A percentile compares a stretch with the other conserved stretches of the same genome.
These are phyloP conservation scores for Sporisorium scitamineum DNA, from an alignment of 1,284 basidiomycete genomes.

Conservation along the genomic window DNA sequence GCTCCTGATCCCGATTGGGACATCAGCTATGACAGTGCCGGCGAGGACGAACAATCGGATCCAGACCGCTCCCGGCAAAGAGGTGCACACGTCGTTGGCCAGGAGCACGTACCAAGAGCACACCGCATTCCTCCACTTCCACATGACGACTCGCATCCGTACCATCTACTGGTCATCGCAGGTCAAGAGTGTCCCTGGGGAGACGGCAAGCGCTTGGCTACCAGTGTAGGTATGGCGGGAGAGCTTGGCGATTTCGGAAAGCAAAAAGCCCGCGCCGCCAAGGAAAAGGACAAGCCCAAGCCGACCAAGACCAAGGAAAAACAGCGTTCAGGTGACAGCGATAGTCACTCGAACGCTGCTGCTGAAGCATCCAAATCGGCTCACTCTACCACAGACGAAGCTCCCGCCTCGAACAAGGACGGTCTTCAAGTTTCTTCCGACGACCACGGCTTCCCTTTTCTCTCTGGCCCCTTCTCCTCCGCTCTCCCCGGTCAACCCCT, in stretches of 20 bases:
- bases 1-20: conserved; percentile 64
- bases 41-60: conserved; percentile 19
- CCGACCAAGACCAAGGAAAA: conserved; percentile 45
- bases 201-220: conserved; percentile 57
- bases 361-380: conserved; percentile 8
- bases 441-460: conserved; percentile 27
- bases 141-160: conserved; percentile 74
- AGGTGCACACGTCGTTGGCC: conserved; percentile 52
- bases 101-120: conserved; percentile 50
- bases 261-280: conserved; percentile 42
- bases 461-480: conserved; percentile 18
- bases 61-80: neutral
- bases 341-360: neutral
- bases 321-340: conserved; percentile 40
- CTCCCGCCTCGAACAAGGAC: conserved; percentile 9
- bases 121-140: conserved; percentile 64
- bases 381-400: conserved; percentile 15
- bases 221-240: conserved; percentile 62
- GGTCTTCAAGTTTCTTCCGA: conserved; percentile 10
- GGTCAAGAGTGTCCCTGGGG: conserved; percentile 74
- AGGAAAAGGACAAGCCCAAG: conserved; percentile 44
- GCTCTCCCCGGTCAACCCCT: conserved; percentile 32
- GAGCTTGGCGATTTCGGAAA: conserved; percentile 60
- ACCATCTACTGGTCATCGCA: conserved; percentile 82
- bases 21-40: conserved; percentile 41